Evolutionary conservation across 2,329 filamentous ascomycete genomes (phyloP), one percentile per base, ranked within the genome.

Genomic region (Cordyceps javanica): DNA sequence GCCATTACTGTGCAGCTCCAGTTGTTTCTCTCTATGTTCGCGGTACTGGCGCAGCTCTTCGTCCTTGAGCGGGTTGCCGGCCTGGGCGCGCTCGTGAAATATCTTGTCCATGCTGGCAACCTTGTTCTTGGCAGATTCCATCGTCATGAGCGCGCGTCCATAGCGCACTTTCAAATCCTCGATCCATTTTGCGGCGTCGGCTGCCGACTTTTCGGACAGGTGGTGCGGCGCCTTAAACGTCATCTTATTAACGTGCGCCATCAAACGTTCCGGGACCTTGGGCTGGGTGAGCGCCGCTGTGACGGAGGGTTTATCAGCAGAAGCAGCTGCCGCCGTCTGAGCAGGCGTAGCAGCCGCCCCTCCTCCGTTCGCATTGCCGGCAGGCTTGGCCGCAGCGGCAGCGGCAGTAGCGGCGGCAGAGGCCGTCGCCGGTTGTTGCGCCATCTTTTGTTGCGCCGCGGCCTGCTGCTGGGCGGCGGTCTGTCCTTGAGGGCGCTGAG

Each of bases 151-250:
- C 0, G 77, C 79, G 39, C 76, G 70, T 0, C 72, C 70, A 59
- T 83, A 82, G 55, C 73, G 74, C 0, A 72, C 68, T 62, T 76
- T 80, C 32, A 75, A 69, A 1, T 81, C 76, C 8, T 75, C 70
- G 2, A 77, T 65, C 77, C 78, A 82, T 60, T 79, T 79, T 2
- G 72, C 71, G 5, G 73, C 70, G n/a, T 78, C 73, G 0, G 72
- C 69, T 3, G 73, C 69, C 16, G 69, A 64, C 59, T 76, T 77
- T 16, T 77, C 74, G 0, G 69, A 65, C 0, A 80, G 55, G n/a
- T 71, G 67, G 1, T 72, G 63, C 1, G 78, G 78, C 1, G 76
- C 68, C 14, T 72, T 69, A 62, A 78, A 82, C 2, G 71, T 72
- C 63, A 82, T 76, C 56, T 75, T 73, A 16, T 70, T 76, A 21